Percentiles rank a stretch among this genome's conserved stretches.
phyloP scores from a whole-genome alignment of 2,329 filamentous ascomycete genomes.

The Coleophoma eucalyptorum region DNA sequence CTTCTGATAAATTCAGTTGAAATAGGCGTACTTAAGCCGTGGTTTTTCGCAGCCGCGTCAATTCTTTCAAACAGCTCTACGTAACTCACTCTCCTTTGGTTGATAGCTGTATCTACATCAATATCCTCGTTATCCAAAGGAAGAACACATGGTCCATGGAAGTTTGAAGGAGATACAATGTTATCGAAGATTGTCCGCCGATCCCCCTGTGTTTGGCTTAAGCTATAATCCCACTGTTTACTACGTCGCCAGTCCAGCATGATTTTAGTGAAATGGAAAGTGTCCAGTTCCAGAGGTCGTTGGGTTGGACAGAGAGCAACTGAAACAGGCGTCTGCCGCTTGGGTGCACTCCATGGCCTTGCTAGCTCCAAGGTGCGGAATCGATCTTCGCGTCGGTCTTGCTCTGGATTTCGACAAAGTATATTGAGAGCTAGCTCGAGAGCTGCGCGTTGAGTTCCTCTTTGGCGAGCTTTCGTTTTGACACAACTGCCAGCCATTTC shows the following conservation, averaged over 20 bases:
- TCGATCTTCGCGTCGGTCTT: slow-evolving; percentile 20
- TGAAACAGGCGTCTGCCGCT: slow-evolving; percentile 15
- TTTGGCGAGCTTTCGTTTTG: slow-evolving; percentile 18
- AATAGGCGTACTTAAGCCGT: too few species aligned
- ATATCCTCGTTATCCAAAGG: too few species aligned
- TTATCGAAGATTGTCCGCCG: not conserved
- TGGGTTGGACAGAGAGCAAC: slow-evolving; percentile 17
- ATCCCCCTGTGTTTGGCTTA: not conserved
- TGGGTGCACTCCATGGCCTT: slow-evolving; percentile 3
- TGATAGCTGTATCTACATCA: too few species aligned
- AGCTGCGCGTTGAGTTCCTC: slow-evolving; percentile 22
- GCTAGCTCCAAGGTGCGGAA: slow-evolving; percentile 18
- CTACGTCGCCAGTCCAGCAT: slow-evolving; percentile 11
- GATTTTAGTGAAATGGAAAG: slow-evolving; percentile 21
- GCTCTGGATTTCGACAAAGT: slow-evolving; percentile 22
- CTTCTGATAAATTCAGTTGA: too few species aligned
- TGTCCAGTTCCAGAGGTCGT: slow-evolving; percentile 18
- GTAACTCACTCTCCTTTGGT: too few species aligned
- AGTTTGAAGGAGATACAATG: not conserved
- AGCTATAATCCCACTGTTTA: slow-evolving; percentile 15
- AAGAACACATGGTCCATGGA: not conserved
- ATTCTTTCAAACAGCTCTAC: too few species aligned
- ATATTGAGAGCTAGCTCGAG: slow-evolving; percentile 22
- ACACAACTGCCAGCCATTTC: not conserved
- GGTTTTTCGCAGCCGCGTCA: too few species aligned